Base-by-base conservation (phyloP, 768 basidiomycete genomes). In the Termitomyces heimii region DNA sequence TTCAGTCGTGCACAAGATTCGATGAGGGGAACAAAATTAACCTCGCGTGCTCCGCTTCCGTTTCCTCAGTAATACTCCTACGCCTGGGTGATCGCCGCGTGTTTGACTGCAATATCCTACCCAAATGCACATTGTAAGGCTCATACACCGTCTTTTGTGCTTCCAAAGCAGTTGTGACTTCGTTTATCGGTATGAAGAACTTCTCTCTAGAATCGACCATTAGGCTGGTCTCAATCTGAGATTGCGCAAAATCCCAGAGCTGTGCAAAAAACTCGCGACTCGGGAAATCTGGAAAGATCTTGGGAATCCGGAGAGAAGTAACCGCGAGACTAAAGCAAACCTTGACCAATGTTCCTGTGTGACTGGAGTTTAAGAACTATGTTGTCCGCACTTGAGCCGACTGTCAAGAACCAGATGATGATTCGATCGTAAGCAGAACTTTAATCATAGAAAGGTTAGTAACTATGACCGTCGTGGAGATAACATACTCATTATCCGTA, bases 191-290 rank as follows among this genome's bases (percentile, higher is more conserved):
- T 13, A 78, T 60, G 44, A 60, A 60, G 59, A 67, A 69, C 37
- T 62, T 62, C n/a, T 56, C 61, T 10, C 47, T 22, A 16, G 62
- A 45, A 47, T 54, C 56, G 32, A 47, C 54, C 22, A 58, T 50
- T 20, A 60, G 35, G 10, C 54, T 54, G 1, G 45, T 59, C 47
- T 68, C 67, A 12, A 65, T 61, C 20, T 74, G 67, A 20, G 68
- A 68, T 59, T 73, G 70, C 10, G 68, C 71, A 28, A 83, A 68
- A 31, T 73, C 71, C 57, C 76, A 75, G 4, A 83, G 64, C 42
- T 82, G 79, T 28, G 80, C 76, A 20, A 83, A 61, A 61, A 84
- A 83, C 18, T 74, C 72, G 35, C 70, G 67, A 7, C 76, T 64
- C n/a, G 79, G 79, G 59, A 81, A 82, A 20, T 75, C 77, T 79